Conservation (phyloP, 805 yeast genomes). For the Kregervanrija delftensis region DNA sequence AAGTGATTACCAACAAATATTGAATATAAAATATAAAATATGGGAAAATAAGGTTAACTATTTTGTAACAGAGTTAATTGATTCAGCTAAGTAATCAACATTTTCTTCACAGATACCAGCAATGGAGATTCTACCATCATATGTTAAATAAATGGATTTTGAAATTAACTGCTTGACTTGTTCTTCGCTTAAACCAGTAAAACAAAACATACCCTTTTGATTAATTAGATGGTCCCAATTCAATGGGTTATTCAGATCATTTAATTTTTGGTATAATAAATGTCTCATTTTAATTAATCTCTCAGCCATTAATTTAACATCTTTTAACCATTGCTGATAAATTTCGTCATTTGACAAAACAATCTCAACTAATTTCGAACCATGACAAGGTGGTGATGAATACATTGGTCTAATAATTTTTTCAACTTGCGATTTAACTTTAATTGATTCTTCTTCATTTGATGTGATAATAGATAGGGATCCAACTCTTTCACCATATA, state of each 20-base stretch:
- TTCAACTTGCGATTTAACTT: slow-evolving; percentile 61
- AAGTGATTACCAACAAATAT: no score
- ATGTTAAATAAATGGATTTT: slow-evolving; percentile 77
- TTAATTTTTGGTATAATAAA: slow-evolving; percentile 52
- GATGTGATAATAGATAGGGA: slow-evolving; percentile 63
- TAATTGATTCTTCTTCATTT: slow-evolving; percentile 42
- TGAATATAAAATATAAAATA: no score
- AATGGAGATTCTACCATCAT: slow-evolving; percentile 86
- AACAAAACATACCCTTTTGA: slow-evolving; percentile 97
- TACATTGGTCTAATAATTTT: slow-evolving; percentile 77
- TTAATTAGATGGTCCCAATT: slow-evolving; percentile 82
- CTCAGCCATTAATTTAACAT: slow-evolving; percentile 71
- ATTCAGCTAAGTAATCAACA: slow-evolving; percentile 59
- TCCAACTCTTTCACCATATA: slow-evolving; percentile 93
- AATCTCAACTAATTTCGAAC: slow-evolving; percentile 80
- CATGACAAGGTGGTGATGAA: slow-evolving; percentile 93
- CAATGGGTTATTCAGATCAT: slow-evolving; percentile 37
- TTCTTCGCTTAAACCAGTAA: slow-evolving; percentile 67
- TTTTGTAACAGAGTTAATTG: no score
- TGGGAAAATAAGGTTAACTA: no score
- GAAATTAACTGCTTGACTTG: slow-evolving; percentile 63
- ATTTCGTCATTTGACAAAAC: slow-evolving; percentile 58
- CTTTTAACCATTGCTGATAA: slow-evolving; percentile 69
- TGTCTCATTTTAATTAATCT: slow-evolving; percentile 71
- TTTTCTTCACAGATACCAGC: slow-evolving; percentile 81